Conservation (phyloP, 2,329 filamentous ascomycete species). For the Huntiella omanensis region DNA sequence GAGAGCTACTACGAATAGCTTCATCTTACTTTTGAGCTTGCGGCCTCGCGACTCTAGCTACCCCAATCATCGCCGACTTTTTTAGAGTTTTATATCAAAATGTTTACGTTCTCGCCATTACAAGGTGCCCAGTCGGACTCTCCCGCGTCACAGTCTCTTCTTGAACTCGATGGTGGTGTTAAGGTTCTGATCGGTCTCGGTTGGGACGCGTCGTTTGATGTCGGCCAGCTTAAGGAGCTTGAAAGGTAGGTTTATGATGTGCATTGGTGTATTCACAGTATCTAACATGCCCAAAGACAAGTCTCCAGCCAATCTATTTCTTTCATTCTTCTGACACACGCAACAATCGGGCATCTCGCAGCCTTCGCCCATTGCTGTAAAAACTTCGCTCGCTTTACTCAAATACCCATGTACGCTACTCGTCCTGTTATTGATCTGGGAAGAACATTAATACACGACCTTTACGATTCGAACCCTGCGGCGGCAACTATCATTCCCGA, state of each 20-base stretch:
- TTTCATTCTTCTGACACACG: constrained; percentile 83
- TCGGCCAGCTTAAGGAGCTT: constrained; percentile 62
- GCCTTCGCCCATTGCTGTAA: constrained; percentile 96
- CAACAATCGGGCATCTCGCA: constrained; percentile 76
- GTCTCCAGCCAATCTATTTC: constrained; percentile 60
- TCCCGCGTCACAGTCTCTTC: constrained; percentile 76
- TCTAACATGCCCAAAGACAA: constrained; percentile 36
- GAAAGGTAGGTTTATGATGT: constrained; percentile 45
- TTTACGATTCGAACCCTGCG: constrained; percentile 79
- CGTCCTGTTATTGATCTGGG: constrained; percentile 84
- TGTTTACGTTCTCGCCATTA: constrained; percentile 93
- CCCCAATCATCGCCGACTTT: neutral
- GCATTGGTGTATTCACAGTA: neutral
- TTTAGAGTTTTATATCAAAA: constrained; percentile 22
- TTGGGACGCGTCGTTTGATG: constrained; percentile 86
- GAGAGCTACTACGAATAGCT: neutral
- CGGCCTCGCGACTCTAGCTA: neutral
- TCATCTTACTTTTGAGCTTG: neutral
- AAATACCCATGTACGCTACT: constrained; percentile 89
- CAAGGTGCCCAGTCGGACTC: constrained; percentile 81
- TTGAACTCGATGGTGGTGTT: constrained; percentile 91
- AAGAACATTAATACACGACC: constrained; percentile 73
- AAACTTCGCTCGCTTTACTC: constrained; percentile 75
- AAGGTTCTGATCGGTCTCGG: constrained; percentile 89
- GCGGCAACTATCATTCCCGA: constrained; percentile 67